Evolutionary conservation across 139 green algal species (phyloP), one percentile per base, ranked within the genome.

Genomic region (Chloropicon primus): DNA sequence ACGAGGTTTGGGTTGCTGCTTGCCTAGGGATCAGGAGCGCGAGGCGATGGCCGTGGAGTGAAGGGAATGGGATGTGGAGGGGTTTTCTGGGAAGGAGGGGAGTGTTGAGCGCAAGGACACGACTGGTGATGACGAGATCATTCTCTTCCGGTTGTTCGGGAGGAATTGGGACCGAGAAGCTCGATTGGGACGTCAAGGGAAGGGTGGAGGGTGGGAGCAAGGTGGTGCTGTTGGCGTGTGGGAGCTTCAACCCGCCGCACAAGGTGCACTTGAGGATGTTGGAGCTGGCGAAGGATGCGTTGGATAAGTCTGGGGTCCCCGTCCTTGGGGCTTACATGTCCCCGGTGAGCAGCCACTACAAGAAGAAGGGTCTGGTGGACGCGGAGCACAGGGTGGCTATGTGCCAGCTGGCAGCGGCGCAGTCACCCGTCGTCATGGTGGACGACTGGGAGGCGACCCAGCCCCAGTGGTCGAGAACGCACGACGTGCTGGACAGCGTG

Each of bases 241-340:
- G 92, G 77, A 92, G 86, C 87, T 97, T 96, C 86, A 97, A 96
- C 81, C 92, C 92, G 0, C 90, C 90, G 24, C 96, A 91, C 21
- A 71, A 86, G 3, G 84, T 88, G 83, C 92, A 97, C 80, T 79
- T 97, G 27, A 84, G 92, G 27, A 93, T 96, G 90, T 88, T 92
- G 81, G 90, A 96, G 28, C 80, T 94, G 28, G 92, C 91, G 27
- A 76, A 75, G 23, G 54, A 89, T 21, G 82, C 75, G 26, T 79
- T 95, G 24, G 54, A 54, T 27, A 83, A 90, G 84, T 62, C 72
- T 0, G 90, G 89, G 5, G 84, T 83, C 53, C 82, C 90, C 53
- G 91, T 95, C 2, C 80, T 91, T 28, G 91, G 91, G 22, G 89
- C 78, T 25, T 95, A 94, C 80, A 78, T 96, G 76, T 94, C 89